These are phyloP conservation scores for Aspergillus funiculosus DNA, from an alignment of 495 filamentous ascomycete genomes.

Conservation along the genomic window DNA sequence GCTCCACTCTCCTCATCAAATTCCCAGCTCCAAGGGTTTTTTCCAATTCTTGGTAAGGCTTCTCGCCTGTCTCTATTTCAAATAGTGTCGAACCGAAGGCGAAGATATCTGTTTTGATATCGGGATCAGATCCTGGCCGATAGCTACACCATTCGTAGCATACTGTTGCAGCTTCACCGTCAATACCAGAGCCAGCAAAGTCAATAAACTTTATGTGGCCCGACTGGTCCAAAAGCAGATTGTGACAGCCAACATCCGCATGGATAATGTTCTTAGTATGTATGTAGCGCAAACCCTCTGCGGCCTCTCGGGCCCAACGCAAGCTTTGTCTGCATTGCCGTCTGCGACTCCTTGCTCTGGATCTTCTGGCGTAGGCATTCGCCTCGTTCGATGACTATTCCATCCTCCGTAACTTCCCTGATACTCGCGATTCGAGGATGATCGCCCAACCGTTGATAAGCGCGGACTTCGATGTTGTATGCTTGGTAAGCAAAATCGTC, in stretches of 20 bases:
- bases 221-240: slow-evolving; percentile 11
- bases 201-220: slow-evolving; percentile 19
- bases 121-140: slow-evolving; percentile 1
- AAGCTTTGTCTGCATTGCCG: not conserved
- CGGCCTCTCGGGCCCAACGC: slow-evolving; percentile 10
- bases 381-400: slow-evolving; percentile 7
- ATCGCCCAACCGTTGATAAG: slow-evolving; percentile 10
- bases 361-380: slow-evolving; percentile 9
- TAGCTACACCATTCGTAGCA: slow-evolving; percentile 18
- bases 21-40: not conserved
- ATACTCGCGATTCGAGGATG: slow-evolving; percentile 5
- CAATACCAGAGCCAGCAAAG: slow-evolving; percentile 20
- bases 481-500: slow-evolving; percentile 6
- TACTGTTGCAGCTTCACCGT: slow-evolving; percentile 11
- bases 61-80: slow-evolving; percentile 12
- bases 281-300: slow-evolving; percentile 15
- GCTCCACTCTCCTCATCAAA: slow-evolving; percentile 3
- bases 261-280: slow-evolving; percentile 16
- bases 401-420: slow-evolving; percentile 6
- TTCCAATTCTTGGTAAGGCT: slow-evolving; percentile 8
- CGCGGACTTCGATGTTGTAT: slow-evolving; percentile 10
- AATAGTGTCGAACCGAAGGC: slow-evolving; percentile 19
- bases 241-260: slow-evolving; percentile 19
- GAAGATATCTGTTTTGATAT: slow-evolving; percentile 16
- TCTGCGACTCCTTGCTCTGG: slow-evolving; percentile 3